Conservation (phyloP, 139 green algal genomes). For the Mesostigma viride region DNA sequence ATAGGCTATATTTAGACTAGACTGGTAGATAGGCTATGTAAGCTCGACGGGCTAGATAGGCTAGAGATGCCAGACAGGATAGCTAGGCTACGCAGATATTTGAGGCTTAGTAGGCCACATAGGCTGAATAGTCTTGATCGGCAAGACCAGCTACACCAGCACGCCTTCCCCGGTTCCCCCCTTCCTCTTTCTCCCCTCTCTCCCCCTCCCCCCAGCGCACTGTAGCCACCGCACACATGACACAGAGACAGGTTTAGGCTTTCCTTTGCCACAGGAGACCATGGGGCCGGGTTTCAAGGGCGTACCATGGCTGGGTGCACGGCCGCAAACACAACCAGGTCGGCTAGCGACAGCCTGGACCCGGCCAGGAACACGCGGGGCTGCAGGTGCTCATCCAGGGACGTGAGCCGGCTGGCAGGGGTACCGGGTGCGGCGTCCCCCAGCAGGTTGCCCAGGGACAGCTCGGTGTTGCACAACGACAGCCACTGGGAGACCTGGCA, state of each 20-base stretch:
- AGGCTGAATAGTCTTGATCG: neutral
- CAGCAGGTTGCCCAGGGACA: too few species aligned
- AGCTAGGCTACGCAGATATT: too few species aligned
- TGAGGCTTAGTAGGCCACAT: too few species aligned
- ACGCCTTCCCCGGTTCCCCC: too few species aligned
- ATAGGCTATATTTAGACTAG: too few species aligned
- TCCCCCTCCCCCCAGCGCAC: too few species aligned
- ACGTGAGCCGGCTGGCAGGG: neutral
- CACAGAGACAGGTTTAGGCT: neutral
- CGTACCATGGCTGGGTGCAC: conserved; percentile 1
- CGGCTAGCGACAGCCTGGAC: conserved; percentile 11
- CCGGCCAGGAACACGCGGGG: conserved; percentile 7
- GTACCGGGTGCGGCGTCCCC: neutral
- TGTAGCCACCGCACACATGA: neutral
- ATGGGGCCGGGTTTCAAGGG: neutral
- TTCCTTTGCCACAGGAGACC: neutral
- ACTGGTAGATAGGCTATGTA: too few species aligned
- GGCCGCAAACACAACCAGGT: neutral
- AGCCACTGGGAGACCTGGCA: conserved; percentile 19
- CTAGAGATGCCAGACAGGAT: too few species aligned
- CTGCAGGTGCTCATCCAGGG: neutral
- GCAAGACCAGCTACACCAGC: neutral
- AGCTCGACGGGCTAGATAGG: too few species aligned
- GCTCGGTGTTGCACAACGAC: neutral
- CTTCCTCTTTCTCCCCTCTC: too few species aligned